Evolutionary conservation across 192 early-diverging fungal genomes (phyloP).

Genomic region (Chytriomyces confervae): DNA sequence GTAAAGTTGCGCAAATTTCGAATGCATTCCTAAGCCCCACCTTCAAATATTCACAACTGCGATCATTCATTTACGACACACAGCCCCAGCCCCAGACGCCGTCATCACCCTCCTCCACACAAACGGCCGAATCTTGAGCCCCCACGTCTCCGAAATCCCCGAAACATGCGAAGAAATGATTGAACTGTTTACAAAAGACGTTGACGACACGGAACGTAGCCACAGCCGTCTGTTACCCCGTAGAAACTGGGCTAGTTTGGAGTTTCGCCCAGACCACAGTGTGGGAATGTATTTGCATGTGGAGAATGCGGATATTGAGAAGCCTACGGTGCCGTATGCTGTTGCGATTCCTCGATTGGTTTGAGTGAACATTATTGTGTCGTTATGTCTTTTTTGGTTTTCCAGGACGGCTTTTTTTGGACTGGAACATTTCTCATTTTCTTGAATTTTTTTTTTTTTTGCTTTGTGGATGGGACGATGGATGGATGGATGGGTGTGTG

Average conservation of each 20-base stretch:
- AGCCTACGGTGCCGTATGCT: constrained; percentile 2
- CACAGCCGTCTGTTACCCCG: constrained; percentile 4
- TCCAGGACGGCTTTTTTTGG: no score
- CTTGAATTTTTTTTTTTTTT: no score
- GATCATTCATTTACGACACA: not conserved
- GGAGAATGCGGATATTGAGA: constrained; percentile 9
- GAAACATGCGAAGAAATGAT: constrained; percentile 76
- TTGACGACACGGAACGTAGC: constrained; percentile 57
- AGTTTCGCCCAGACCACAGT: not conserved
- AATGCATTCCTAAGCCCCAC: not conserved
- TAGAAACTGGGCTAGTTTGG: constrained; percentile 14
- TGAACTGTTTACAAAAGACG: constrained; percentile 70
- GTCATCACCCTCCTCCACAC: constrained; percentile 72
- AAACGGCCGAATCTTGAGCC: constrained; percentile 62
- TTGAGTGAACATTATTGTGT: not conserved
- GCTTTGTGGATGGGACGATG: no score
- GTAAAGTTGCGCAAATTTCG: constrained; percentile 14
- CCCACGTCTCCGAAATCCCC: constrained; percentile 42
- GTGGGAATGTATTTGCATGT: constrained; percentile 6
- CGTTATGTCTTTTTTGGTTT: no score
- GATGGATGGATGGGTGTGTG: no score
- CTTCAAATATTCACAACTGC: not conserved
- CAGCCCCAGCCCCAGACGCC: constrained; percentile 71
- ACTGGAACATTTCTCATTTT: no score
- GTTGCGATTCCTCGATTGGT: not conserved